Conservation (phyloP, 768 basidiomycete genomes). For the Pleurotus tuoliensis region DNA sequence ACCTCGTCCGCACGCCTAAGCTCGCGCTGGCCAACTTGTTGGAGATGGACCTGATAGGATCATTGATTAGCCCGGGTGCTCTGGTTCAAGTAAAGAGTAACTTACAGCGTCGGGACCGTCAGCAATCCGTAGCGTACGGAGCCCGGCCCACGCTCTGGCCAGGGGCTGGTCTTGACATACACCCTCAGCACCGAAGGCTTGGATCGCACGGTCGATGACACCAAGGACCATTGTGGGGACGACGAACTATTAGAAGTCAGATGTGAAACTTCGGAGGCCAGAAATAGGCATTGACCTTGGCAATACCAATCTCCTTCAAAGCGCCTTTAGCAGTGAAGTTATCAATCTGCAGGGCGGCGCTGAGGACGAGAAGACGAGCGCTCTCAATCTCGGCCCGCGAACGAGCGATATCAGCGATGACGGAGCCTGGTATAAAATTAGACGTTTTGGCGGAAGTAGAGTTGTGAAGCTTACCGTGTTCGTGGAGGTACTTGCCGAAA, state of each 20-base stretch:
- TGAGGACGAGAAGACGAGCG: constrained; percentile 82
- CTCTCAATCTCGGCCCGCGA: constrained; percentile 92
- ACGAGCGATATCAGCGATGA: constrained; percentile 87
- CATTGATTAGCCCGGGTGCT: constrained; percentile 8
- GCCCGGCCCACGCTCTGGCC: constrained; percentile 68
- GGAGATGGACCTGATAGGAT: constrained; percentile 72
- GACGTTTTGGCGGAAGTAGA: too few species aligned
- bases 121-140: constrained; percentile 86
- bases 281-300: constrained; percentile 58
- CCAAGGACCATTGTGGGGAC: constrained; percentile 87
- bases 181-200: constrained; percentile 95
- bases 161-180: constrained; percentile 86
- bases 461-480: constrained; percentile 61
- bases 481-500: constrained; percentile 87
- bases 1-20: constrained; percentile 71
- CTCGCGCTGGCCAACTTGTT: constrained; percentile 91
- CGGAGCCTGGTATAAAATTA: constrained; percentile 54
- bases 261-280: background rate
- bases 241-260: constrained; percentile 59
- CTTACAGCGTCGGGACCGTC: constrained; percentile 81
- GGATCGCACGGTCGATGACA: constrained; percentile 94
- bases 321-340: constrained; percentile 89
- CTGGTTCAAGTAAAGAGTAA: constrained; percentile 1
- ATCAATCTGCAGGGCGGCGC: constrained; percentile 91
- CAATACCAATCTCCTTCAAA: constrained; percentile 94